Base-by-base conservation (phyloP, 345 rosid genomes). In the Citrus reticulata region DNA sequence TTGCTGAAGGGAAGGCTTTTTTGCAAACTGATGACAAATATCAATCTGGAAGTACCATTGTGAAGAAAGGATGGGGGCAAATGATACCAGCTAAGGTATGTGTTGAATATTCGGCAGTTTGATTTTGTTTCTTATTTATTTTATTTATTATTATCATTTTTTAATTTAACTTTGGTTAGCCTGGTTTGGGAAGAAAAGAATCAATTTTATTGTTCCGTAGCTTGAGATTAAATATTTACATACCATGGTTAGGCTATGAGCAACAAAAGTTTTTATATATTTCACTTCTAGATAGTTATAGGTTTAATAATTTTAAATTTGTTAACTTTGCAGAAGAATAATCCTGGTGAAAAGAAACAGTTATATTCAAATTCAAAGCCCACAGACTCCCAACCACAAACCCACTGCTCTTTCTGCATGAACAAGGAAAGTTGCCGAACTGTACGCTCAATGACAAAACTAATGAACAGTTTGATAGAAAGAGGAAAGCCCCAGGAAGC, bases 401-500 rank as follows among this genome's bases (percentile, higher is more conserved):
- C 70, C 29, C 61, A 39, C 37, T 84, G 91, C 83, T 46, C 57
- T 22, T 40, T 66, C 73, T 91, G 94, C 67, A 55, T 6, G 80
- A 81, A 70, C 68, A 85, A 85, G 82, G 81, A 58, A 58, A 76
- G 89, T 77, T 91, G 94, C 79, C 79, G 80, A 65, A 87, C 85
- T 17, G 94, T 87, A 78, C 85, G 90, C 71, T 86, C 92, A 72
- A 79, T 81, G 83, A 87, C 94, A 30, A 89, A 86, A 74, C 83
- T 86, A 17, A 91, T 91, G 94, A 87, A 87, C 37, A 78, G 77
- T 71, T 74, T 91, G 65, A 72, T 91, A 1, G 90, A 89, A 79
- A 82, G 87, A 29, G 88, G 91, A 84, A 83, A 87, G 5, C 94
- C 92, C 5, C 87, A 87, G 75, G 91, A 89, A 73, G 92, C 77